Percentiles rank a stretch among this genome's conserved stretches.
Evolutionary conservation across 352 stramenopile genomes (phyloP).

Genomic region (Pythium coloratum): DNA sequence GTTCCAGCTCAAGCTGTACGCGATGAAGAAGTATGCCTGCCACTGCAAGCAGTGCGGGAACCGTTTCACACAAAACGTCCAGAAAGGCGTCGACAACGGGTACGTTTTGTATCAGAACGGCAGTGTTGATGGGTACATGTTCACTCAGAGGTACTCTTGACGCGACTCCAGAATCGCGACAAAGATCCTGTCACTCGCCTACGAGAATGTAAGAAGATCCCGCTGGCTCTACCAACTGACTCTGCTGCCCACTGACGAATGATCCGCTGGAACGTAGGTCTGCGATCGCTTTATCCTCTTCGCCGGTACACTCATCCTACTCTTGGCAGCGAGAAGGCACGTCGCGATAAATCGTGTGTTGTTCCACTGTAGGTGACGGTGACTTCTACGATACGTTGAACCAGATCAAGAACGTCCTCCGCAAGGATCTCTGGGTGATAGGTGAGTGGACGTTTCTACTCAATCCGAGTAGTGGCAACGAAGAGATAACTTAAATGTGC

Average conservation of each 20-base stretch:
- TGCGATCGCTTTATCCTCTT: conserved; percentile 83
- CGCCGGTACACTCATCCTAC: conserved; percentile 39
- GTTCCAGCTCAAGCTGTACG: conserved; percentile 86
- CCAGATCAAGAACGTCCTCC: conserved; percentile 75
- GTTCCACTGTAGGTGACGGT: conserved; percentile 53
- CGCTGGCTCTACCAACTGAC: conserved; percentile 4
- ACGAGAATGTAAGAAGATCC: conserved; percentile 63
- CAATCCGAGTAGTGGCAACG: background rate
- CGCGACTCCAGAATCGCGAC: conserved; percentile 63
- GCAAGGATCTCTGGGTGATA: conserved; percentile 86
- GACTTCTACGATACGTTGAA: conserved; percentile 88
- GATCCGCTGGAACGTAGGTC: conserved; percentile 39
- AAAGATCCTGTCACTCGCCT: conserved; percentile 84
- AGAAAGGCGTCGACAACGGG: conserved; percentile 89
- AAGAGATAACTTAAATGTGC: background rate
- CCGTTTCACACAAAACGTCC: conserved; percentile 73
- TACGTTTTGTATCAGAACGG: conserved; percentile 25
- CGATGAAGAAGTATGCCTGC: conserved; percentile 84
- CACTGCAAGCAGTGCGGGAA: conserved; percentile 62
- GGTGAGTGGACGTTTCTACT: conserved; percentile 37
- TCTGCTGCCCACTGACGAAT: background rate
- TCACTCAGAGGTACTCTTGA: background rate
- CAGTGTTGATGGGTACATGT: conserved; percentile 8
- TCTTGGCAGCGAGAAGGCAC: background rate
- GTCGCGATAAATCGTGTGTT: background rate